phyloP scores from a whole-genome alignment of 768 basidiomycete species.

The Gymnopilus dilepis region DNA sequence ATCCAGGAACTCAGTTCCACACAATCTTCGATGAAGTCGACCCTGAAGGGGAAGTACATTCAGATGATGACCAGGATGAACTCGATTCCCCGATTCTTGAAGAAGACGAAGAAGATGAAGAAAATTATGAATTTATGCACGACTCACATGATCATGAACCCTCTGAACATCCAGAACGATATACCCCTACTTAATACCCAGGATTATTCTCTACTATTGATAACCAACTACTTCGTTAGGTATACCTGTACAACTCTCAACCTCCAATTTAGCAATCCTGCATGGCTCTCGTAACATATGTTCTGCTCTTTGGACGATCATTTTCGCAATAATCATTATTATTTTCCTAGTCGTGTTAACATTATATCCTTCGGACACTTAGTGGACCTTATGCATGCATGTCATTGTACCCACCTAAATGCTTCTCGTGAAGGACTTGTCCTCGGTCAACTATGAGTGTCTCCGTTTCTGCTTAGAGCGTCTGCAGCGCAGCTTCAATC shows the following conservation, averaged over 20 bases:
- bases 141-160: slow-evolving; percentile 27
- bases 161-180: slow-evolving; percentile 24
- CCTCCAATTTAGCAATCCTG: slow-evolving; percentile 9
- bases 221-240: slow-evolving; percentile 19
- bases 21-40: slow-evolving; percentile 77
- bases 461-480: no score
- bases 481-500: no score
- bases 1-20: slow-evolving; percentile 48
- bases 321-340: slow-evolving; percentile 22
- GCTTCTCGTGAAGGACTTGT: no score
- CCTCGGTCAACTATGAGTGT: no score
- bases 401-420: no score
- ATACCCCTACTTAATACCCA: slow-evolving; percentile 35
- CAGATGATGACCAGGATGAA: slow-evolving; percentile 53
- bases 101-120: slow-evolving; percentile 63
- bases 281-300: slow-evolving; percentile 16
- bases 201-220: slow-evolving; percentile 28
- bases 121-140: slow-evolving; percentile 26
- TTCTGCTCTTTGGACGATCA: slow-evolving; percentile 20
- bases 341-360: slow-evolving; percentile 2
- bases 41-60: slow-evolving; percentile 62
- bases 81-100: slow-evolving; percentile 70
- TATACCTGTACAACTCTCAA: slow-evolving; percentile 17
- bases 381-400: no score
- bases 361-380: neutral